These are phyloP conservation scores for Volvox africanus DNA, from an alignment of 139 green algal species.

Conservation along the genomic window DNA sequence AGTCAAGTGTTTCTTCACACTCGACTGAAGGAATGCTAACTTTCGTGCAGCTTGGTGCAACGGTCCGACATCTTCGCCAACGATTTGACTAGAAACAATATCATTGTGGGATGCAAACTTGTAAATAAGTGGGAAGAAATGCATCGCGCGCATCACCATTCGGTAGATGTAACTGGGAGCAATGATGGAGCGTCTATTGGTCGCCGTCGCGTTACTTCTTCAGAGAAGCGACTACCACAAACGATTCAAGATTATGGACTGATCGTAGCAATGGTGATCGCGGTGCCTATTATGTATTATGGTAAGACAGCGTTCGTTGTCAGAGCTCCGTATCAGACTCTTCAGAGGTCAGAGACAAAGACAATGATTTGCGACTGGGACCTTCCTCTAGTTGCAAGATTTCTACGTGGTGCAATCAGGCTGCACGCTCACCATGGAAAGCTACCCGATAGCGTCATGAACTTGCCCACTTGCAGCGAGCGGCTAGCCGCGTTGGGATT, in stretches of 20 bases:
- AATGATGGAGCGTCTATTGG: background rate
- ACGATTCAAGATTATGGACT: background rate
- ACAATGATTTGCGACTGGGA: too few relatives aligned
- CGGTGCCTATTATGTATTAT: background rate
- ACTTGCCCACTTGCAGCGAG: constrained; percentile 45
- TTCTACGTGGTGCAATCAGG: background rate
- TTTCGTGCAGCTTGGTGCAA: background rate
- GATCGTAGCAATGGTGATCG: background rate
- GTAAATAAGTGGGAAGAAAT: background rate
- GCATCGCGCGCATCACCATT: constrained; percentile 23
- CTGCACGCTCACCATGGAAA: background rate
- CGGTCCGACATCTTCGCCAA: background rate
- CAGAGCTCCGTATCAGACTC: background rate
- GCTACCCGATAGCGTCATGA: constrained; percentile 29
- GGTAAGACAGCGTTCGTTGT: background rate
- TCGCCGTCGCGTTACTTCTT: background rate
- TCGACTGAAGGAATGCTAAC: too few relatives aligned
- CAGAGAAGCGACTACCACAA: background rate
- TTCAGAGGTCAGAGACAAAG: too few relatives aligned
- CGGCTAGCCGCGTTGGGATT: constrained; percentile 46
- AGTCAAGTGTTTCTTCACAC: too few relatives aligned
- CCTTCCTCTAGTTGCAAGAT: background rate
- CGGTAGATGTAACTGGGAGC: background rate
- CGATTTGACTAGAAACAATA: too few relatives aligned
- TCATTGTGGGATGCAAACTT: background rate